Evolutionary conservation across 331 rosid genomes (phyloP), one percentile per base, ranked within the genome.

Genomic region (Acacia pycnantha): DNA sequence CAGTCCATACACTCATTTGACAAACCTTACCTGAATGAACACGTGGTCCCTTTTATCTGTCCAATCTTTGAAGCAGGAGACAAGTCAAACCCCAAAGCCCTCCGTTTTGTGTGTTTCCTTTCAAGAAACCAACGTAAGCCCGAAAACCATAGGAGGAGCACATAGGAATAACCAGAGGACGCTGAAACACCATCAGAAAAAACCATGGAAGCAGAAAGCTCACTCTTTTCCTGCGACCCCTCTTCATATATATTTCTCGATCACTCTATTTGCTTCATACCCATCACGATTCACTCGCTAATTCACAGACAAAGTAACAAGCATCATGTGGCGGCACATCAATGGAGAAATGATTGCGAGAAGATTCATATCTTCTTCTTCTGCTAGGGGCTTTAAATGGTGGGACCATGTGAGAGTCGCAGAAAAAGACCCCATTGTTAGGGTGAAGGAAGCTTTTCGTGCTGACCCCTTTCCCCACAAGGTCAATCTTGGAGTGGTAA

Each of bases 401-500:
- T 88, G 88, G 87, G 86, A 86, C 80, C 90, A 80, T 74, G 85
- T 88, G n/a, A 83, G 61, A 47, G 64, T 88, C 11, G 89, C 91
- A 70, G 79, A 89, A 1, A 82, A 83, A 79, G 93, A 91, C 82
- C 89, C 95, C 77, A 86, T 88, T 77, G 74, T 66, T 8, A 76
- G 85, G 11, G 87, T 85, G 8, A 83, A 86, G 1, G 92, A 91
- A 48, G 90, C 95, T 70, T 88, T 89, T 86, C 84, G 84, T 67
- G 86, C 86, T 5, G 92, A 91, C 84, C 85, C 92, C 9, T 83
- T 67, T 82, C 90, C 89, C 50, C 74, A 83, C 85, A 91, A 86
- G 88, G 88, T 91, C 88, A 89, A 91, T 84, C 93, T 89, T 48
- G 93, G 90, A 82, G 83, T 88, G 85, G 95, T 91, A 21, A 78